Base-by-base conservation (phyloP, 768 basidiomycete genomes). In the Sarcomyxa edulis region DNA sequence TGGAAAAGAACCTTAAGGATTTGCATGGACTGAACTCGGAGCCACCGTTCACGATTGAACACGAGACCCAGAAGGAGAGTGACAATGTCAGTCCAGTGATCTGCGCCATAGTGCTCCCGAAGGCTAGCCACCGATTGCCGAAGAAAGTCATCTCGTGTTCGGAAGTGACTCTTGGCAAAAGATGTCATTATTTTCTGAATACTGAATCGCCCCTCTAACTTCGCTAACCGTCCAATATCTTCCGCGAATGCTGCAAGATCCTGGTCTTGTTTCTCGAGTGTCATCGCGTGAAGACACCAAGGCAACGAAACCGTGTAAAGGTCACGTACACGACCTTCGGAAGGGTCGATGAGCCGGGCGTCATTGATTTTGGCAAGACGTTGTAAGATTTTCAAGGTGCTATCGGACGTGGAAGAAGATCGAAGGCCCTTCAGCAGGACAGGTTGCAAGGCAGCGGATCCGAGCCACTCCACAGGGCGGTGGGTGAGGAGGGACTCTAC, bases 121-220 rank as follows among this genome's bases (percentile, higher is more conserved):
- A 97, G 71, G 48, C 86, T 83, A 2, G 78, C 70, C 15, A 91
- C 81, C 0, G 89, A 91, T 54, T 96, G 91, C 4, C 90, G 80
- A 42, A 95, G 72, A 63, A 95, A 95, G 60, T 96, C 93, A 37
- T 97, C 93, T 51, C 83, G 83, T 2, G 91, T 91, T 33, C 93
- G 72, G 69, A 97, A 96, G 35, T 87, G 83, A 15, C 72, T 69
- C 59, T 89, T 89, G 39, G 86, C 78, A 49, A 94, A 94, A 3
- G 89, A 92, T 4, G 71, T 81, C 84, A 95, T 87, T 52, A 97
- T 86, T 33, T 87, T 82, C 37, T 78, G 72, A 49, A 96, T 87
- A 50, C 83, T 86, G n/a, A 76, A 71, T 20, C 81, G 74, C 19
- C 78, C 81, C 47, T 90, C 84, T 33, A 64, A 57, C 27, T 77